Evolutionary conservation across 2,329 filamentous ascomycete genomes (phyloP).

Genomic region (Penicillium sp.): DNA sequence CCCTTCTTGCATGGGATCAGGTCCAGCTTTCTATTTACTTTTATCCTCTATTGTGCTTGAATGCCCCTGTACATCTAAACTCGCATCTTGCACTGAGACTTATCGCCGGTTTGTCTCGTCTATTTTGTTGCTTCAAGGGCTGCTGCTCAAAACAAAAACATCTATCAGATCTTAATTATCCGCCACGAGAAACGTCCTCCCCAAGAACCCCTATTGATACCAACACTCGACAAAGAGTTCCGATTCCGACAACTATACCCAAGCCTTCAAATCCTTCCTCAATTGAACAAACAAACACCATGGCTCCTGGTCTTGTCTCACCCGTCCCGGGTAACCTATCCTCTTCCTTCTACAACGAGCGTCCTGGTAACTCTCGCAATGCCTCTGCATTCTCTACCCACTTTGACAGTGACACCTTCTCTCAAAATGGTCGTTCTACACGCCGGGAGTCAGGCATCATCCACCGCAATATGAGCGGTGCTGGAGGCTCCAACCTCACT

Average conservation of each 20-base stretch:
- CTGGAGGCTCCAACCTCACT: conserved; percentile 30
- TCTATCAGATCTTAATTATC: conserved; percentile 7
- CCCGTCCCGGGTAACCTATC: conserved; percentile 18
- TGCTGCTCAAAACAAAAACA: conserved; percentile 16
- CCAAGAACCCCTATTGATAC: neutral
- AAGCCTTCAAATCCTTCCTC: conserved; percentile 2
- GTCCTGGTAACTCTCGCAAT: conserved; percentile 15
- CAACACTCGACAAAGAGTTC: conserved; percentile 1
- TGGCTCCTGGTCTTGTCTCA: conserved; percentile 22
- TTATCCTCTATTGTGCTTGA: neutral
- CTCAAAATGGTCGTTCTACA: conserved; percentile 19
- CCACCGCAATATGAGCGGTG: conserved; percentile 12
- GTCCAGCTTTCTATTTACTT: neutral
- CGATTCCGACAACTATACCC: conserved; percentile 3
- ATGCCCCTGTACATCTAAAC: conserved; percentile 3
- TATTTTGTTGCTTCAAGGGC: conserved; percentile 21
- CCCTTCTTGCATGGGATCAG: neutral
- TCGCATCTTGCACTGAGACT: neutral
- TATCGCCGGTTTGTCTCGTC: conserved; percentile 15
- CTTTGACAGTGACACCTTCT: conserved; percentile 22
- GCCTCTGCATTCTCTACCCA: conserved; percentile 14
- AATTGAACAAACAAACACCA: conserved; percentile 5
- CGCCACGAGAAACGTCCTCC: conserved; percentile 6
- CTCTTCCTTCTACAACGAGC: conserved; percentile 15
- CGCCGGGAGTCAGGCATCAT: conserved; percentile 16